Evolutionary conservation across 1,284 basidiomycete genomes (phyloP).

Genomic region (Ceratobasidium sp.): DNA sequence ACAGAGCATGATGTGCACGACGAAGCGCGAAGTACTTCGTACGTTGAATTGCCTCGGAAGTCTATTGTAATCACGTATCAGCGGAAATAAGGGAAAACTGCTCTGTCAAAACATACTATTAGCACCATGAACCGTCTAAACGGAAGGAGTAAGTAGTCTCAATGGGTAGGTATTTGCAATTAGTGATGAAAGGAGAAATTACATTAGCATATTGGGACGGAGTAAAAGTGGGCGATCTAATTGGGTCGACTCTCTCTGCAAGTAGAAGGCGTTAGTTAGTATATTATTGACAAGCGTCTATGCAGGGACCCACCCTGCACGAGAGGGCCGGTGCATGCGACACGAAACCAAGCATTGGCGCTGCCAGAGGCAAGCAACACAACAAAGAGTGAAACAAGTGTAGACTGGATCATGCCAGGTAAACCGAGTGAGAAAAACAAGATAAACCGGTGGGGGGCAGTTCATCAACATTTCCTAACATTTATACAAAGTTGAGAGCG

Average conservation of each 20-base stretch:
- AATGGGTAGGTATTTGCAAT: too few relatives aligned
- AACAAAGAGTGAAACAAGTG: constrained; percentile 29
- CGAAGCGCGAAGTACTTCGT: constrained; percentile 58
- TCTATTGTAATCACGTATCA: constrained; percentile 49
- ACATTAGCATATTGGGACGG: constrained; percentile 63
- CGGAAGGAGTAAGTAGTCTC: neutral
- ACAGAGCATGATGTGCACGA: constrained; percentile 60
- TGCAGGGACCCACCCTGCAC: constrained; percentile 51
- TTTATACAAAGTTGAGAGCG: neutral
- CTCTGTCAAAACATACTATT: constrained; percentile 24
- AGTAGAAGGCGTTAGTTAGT: neutral
- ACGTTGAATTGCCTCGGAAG: constrained; percentile 59
- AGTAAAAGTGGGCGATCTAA: constrained; percentile 60
- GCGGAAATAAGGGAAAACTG: neutral
- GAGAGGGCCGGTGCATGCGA: constrained; percentile 61
- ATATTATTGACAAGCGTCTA: neutral
- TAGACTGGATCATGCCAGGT: neutral
- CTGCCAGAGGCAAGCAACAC: constrained; percentile 50
- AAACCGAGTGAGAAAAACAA: neutral
- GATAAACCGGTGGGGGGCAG: neutral
- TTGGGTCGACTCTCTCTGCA: constrained; percentile 64
- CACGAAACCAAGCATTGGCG: constrained; percentile 62
- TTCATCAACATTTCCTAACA: neutral
- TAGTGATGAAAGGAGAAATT: constrained; percentile 48
- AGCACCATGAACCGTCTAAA: constrained; percentile 20